Evolutionary conservation across 1,284 basidiomycete genomes (phyloP), one percentile per base, ranked within the genome.

Genomic region (Sparassis latifolia): DNA sequence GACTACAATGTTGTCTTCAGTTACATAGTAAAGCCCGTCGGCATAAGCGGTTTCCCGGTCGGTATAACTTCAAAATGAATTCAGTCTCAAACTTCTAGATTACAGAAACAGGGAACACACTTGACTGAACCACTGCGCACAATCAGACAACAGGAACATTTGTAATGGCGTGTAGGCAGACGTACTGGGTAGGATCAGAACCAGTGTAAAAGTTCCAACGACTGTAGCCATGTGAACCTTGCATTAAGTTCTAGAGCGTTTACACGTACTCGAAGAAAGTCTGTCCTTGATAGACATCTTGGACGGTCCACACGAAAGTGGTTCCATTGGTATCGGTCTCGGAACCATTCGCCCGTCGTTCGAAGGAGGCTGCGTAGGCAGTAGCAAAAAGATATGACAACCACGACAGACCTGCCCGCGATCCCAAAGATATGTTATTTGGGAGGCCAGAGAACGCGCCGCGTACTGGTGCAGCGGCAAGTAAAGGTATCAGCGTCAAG

Each of bases 131-230:
- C 84, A 62, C 84, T 82, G 52, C 45, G 58, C 42, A 49, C 31
- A n/a, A 48, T 52, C 20, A 47, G 46, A 42, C 45, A 61, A 54
- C 55, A 58, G 49, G 20, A 12, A 37, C 35, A 37, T 37, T 37
- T 12, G 35, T 37, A 12, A 7, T 6, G 6, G 7, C 35, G 35
- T 50, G 43, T 5, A 33, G 6, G 12, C 30, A 40, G 39, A 69
- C 77, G 53, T 61, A 82, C 83, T 83, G 72, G 33, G 85, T 88
- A 41, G 85, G 86, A 66, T 88, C 85, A 3, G 58, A 20, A 32
- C 69, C 77, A 5, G 69, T 78, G 61, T 76, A 87, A 64, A 86
- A 88, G 33, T 67, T 57, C 55, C 78, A 86, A 32, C 69, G 69
- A 50, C 84, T 86, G 58, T 20, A 29, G 45, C 2, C 32, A 37